Evolutionary conservation across 2,329 filamentous ascomycete species (phyloP).

Genomic region (Lachnellula subtilissima): DNA sequence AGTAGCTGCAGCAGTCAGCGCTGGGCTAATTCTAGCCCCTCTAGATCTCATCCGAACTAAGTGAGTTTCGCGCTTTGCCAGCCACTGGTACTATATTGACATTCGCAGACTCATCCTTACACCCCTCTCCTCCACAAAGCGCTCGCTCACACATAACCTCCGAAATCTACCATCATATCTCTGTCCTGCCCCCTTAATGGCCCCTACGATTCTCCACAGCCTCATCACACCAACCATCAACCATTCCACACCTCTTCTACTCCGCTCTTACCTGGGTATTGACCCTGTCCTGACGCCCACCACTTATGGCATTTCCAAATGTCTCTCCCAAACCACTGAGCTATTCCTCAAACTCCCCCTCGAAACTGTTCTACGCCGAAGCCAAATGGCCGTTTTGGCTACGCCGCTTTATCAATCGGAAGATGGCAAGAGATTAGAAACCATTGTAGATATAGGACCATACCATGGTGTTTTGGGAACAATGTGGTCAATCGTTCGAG

Average conservation of each 20-base stretch:
- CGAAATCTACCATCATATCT: constrained; percentile 73
- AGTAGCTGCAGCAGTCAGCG: constrained; percentile 59
- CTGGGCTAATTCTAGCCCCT: constrained; percentile 77
- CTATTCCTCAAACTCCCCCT: constrained; percentile 84
- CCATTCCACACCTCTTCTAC: constrained; percentile 75
- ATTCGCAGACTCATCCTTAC: constrained; percentile 71
- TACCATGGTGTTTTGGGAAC: constrained; percentile 88
- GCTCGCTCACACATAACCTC: constrained; percentile 67
- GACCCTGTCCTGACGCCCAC: constrained; percentile 77
- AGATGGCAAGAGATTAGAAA: constrained; percentile 47
- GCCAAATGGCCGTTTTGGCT: constrained; percentile 69
- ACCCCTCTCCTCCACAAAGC: constrained; percentile 68
- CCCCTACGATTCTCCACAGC: constrained; percentile 84
- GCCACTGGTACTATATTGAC: constrained; percentile 27
- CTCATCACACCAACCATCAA: constrained; percentile 78
- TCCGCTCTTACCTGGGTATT: constrained; percentile 79
- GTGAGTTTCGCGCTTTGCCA: constrained; percentile 19
- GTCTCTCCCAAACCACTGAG: constrained; percentile 73
- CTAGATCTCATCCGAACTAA: constrained; percentile 85
- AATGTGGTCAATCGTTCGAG: constrained; percentile 78
- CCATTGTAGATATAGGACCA: constrained; percentile 72
- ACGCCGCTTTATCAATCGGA: constrained; percentile 6
- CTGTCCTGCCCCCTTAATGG: constrained; percentile 64
- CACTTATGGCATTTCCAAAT: constrained; percentile 76
- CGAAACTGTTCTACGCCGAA: constrained; percentile 85